These are phyloP conservation scores for Kwoniella shandongensis DNA, from an alignment of 768 basidiomycete species.

Conservation along the genomic window DNA sequence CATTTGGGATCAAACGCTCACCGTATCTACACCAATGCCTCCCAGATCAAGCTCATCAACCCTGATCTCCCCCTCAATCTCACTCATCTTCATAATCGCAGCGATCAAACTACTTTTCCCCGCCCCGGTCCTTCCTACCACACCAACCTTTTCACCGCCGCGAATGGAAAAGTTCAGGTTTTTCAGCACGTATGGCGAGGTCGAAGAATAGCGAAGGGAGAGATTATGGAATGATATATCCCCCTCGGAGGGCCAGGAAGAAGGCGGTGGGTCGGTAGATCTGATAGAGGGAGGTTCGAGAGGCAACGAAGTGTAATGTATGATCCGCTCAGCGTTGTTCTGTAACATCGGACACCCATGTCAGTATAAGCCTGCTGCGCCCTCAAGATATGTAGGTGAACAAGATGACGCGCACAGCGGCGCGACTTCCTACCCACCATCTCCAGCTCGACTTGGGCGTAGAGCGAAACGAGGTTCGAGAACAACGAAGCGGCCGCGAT, in stretches of 20 bases:
- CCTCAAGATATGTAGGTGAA: too few species aligned
- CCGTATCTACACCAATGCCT: constrained; percentile 60
- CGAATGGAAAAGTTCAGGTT: constrained; percentile 69
- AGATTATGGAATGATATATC: constrained; percentile 2
- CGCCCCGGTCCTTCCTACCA: constrained; percentile 71
- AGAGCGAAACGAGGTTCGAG: constrained; percentile 29
- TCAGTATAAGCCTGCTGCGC: too few species aligned
- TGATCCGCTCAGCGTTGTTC: constrained; percentile 19
- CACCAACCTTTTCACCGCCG: constrained; percentile 76
- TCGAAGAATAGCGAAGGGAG: constrained; percentile 11
- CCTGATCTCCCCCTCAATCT: constrained; percentile 63
- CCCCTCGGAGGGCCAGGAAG: constrained; percentile 5
- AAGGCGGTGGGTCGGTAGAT: not conserved
- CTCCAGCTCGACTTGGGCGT: constrained; percentile 28
- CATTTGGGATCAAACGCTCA: constrained; percentile 25
- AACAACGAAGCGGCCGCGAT: constrained; percentile 21
- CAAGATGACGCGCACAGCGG: too few species aligned
- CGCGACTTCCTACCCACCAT: constrained; percentile 31
- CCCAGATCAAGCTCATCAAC: constrained; percentile 56
- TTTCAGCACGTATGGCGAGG: constrained; percentile 68
- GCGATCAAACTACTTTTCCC: constrained; percentile 52
- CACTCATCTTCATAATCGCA: constrained; percentile 64
- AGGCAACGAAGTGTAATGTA: constrained; percentile 15
- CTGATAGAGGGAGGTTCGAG: constrained; percentile 6
- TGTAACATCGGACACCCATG: not conserved